phyloP scores from a whole-genome alignment of 805 yeast genomes.

The Blastobotrys peoriensis region DNA sequence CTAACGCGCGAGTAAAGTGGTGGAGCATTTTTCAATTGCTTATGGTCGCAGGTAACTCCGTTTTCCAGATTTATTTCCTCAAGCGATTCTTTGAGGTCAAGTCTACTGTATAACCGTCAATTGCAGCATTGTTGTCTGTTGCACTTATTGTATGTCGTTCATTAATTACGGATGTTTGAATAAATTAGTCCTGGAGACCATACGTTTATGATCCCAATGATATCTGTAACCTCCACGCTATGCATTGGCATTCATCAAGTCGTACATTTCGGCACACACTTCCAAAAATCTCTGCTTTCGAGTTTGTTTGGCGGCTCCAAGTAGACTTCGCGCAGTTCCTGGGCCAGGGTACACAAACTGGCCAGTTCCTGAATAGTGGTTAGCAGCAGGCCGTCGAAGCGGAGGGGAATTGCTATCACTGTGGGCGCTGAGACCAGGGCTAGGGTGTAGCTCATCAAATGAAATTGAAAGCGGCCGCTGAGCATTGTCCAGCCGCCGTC shows the following conservation, averaged over 20 bases:
- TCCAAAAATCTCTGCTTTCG: constrained; percentile 25
- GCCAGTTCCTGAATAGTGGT: neutral
- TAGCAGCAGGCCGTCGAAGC: neutral
- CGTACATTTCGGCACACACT: constrained; percentile 30
- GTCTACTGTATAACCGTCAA: constrained; percentile 56
- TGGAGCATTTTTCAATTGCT: constrained; percentile 91
- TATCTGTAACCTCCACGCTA: too few species aligned
- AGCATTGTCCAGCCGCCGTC: constrained; percentile 1
- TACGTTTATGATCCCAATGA: too few species aligned
- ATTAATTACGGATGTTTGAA: too few species aligned
- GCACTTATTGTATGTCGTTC: too few species aligned
- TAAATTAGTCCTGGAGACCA: too few species aligned
- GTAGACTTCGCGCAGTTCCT: neutral
- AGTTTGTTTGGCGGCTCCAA: neutral
- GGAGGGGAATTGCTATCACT: neutral
- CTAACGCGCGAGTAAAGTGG: constrained; percentile 95
- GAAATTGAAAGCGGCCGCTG: neutral
- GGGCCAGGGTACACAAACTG: neutral
- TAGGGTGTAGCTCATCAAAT: neutral
- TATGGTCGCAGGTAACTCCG: constrained; percentile 78
- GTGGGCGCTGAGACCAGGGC: neutral
- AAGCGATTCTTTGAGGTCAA: constrained; percentile 95
- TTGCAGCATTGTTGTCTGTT: neutral
- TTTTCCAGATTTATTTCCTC: constrained; percentile 90
- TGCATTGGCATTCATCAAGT: constrained; percentile 24